Base-by-base conservation (phyloP, 169 alveolate genomes). In the Plasmodium gaboni region DNA sequence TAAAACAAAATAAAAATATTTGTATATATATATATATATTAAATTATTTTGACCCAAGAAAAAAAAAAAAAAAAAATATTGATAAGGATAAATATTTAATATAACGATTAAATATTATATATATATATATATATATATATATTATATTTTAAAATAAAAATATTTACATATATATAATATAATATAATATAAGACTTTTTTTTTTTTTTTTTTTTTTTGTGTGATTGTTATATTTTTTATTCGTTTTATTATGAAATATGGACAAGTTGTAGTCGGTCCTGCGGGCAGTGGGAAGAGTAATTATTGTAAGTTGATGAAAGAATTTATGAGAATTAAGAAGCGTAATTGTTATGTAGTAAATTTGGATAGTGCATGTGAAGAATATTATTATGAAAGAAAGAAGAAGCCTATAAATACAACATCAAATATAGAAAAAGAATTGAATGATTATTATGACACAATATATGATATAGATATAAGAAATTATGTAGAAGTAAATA, bases 231-330 rank as follows among this genome's bases (percentile, higher is more conserved):
- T 26, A 1, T 67, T 67, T 38, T 5, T 22, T 44, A 0, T 26
- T 67, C 53, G 17, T 46, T 8, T 69, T 44, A 67, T 32, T n/a
- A 96, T 96, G 97, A 91, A 96, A 46, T 96, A 93, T 78, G 99
- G 99, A 24, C 98, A 98, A 90, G 92, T 98, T 68, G 98, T 98
- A 26, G 96, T 98, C 72, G 99, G 99, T 8, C 99, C 99, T 19
- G 99, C 99, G 19, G 99, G 99, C 9, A 96, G 99, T 88, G 99
- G 99, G 60, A 97, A 98, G 96, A 97, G 99, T 44, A 98, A 99
- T 17, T 97, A 98, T 93, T 98, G 99, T 92, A 94, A 97, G 55
- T 93, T 94, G 60, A 93, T 98, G 67, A 97, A 98, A 93, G 98
- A 97, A 68, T 97, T 97, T 85, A 97, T 97, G 68, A 95, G 93